Percentiles rank a stretch among this genome's conserved stretches.
phyloP scores from a whole-genome alignment of 2,329 filamentous ascomycete species.

The Fusarium sulawesiense region DNA sequence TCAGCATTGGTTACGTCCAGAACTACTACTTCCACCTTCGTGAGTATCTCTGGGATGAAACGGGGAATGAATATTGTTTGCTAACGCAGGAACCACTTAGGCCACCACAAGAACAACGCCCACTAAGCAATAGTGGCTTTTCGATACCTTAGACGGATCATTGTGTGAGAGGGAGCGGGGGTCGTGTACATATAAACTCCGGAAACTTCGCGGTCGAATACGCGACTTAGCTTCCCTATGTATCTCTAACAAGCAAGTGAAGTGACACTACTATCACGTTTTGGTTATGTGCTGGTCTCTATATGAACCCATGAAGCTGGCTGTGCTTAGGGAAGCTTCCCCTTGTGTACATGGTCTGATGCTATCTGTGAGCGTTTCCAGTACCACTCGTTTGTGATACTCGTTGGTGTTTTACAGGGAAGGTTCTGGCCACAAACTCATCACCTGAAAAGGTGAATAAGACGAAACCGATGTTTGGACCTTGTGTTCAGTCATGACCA shows the following conservation, averaged over 20 bases:
- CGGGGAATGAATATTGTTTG: not conserved
- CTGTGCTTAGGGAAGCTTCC: not conserved
- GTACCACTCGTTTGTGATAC: not conserved
- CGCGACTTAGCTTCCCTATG: constrained; percentile 52
- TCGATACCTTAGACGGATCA: constrained; percentile 39
- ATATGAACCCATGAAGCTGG: not conserved
- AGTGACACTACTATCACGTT: constrained; percentile 40
- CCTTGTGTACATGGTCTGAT: not conserved
- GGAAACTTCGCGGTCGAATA: constrained; percentile 51
- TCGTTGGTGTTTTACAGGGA: not conserved
- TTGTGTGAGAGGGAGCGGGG: constrained; percentile 44
- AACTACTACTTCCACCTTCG: constrained; percentile 99
- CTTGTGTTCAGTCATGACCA: not conserved
- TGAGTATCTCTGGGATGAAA: constrained; percentile 66
- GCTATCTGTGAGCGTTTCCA: not conserved
- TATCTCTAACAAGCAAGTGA: constrained; percentile 49
- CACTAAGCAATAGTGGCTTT: constrained; percentile 71
- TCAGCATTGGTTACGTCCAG: constrained; percentile 90
- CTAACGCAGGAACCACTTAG: constrained; percentile 60
- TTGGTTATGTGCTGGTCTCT: constrained; percentile 4
- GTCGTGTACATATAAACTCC: constrained; percentile 58
- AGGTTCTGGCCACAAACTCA: not conserved
- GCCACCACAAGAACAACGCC: constrained; percentile 99
- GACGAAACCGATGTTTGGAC: not conserved
- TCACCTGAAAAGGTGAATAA: not conserved